A percentile compares a stretch with the other conserved stretches of the same genome.
phyloP scores from a whole-genome alignment of 805 yeast species.

The Barnettozyma sp. region DNA sequence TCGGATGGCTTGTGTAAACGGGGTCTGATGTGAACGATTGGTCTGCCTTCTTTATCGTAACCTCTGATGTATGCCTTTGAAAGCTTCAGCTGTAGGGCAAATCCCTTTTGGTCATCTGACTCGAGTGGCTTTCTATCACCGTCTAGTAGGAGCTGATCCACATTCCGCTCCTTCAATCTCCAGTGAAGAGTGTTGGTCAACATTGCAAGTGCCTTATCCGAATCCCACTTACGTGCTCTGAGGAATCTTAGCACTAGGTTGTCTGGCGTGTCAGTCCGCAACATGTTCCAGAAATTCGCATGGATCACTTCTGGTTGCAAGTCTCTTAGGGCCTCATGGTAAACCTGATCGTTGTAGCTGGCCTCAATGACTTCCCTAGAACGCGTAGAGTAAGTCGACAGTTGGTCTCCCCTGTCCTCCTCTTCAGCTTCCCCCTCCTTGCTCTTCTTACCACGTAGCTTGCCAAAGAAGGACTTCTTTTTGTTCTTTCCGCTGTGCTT shows the following conservation, averaged over 20 bases:
- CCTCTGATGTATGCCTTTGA: conserved; percentile 77
- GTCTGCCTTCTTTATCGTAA: conserved; percentile 63
- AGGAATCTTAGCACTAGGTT: conserved; percentile 66
- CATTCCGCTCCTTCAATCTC: conserved; percentile 57
- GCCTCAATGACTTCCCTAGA: conserved; percentile 27
- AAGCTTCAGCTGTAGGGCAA: conserved; percentile 37
- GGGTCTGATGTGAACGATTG: conserved; percentile 77
- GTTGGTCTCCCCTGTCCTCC: conserved; percentile 12
- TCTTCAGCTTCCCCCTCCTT: conserved; percentile 11
- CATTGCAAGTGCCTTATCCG: conserved; percentile 64
- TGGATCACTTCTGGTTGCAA: conserved; percentile 47
- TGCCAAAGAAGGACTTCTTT: too few relatives aligned
- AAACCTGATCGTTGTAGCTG: conserved; percentile 29
- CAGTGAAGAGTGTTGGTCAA: conserved; percentile 65
- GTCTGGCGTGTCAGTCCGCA: conserved; percentile 79
- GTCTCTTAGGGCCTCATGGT: conserved; percentile 44
- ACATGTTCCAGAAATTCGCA: conserved; percentile 48
- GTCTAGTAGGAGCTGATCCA: conserved; percentile 53
- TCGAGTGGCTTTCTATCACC: conserved; percentile 66
- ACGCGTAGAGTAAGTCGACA: conserved; percentile 22
- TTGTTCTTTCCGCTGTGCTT: conserved; percentile 20
- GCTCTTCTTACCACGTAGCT: conserved; percentile 17
- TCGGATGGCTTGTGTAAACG: conserved; percentile 63
- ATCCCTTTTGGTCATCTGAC: conserved; percentile 36
- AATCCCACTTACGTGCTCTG: conserved; percentile 83